phyloP scores from a whole-genome alignment of 441 rosid genomes.

The Jatropha multifida region DNA sequence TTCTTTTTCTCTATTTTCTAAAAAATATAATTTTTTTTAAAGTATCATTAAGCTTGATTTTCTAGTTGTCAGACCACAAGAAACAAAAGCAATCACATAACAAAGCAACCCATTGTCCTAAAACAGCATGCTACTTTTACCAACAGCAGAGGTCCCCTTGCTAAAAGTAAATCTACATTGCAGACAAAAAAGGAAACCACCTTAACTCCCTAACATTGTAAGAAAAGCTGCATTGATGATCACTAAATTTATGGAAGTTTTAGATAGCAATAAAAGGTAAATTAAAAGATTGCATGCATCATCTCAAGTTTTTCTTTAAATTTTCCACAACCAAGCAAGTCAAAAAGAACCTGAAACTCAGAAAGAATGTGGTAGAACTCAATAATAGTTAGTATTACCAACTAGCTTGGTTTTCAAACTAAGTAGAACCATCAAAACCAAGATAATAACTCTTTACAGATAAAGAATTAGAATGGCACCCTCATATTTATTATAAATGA shows the following conservation, averaged over 20 bases:
- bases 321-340: not conserved
- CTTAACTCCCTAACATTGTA: not conserved
- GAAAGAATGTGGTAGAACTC: not conserved
- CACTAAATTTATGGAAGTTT: not conserved
- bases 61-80: not conserved
- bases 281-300: not conserved
- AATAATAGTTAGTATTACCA: not conserved
- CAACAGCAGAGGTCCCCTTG: not conserved
- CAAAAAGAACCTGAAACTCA: not conserved
- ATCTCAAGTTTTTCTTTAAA: not conserved
- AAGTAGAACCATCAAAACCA: not conserved
- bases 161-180: conserved; percentile 4
- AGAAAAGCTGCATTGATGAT: not conserved
- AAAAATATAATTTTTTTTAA: not conserved
- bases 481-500: not conserved
- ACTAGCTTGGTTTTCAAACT: not conserved
- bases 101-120: not conserved
- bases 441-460: not conserved
- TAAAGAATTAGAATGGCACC: not conserved
- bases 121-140: not conserved
- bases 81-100: not conserved
- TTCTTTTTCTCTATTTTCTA: not conserved
- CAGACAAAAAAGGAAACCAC: not conserved
- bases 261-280: not conserved
- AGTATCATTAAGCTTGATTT: not conserved